Evolutionary conservation across 1,284 basidiomycete genomes (phyloP), one percentile per base, ranked within the genome.

Genomic region (Irpex sp.): DNA sequence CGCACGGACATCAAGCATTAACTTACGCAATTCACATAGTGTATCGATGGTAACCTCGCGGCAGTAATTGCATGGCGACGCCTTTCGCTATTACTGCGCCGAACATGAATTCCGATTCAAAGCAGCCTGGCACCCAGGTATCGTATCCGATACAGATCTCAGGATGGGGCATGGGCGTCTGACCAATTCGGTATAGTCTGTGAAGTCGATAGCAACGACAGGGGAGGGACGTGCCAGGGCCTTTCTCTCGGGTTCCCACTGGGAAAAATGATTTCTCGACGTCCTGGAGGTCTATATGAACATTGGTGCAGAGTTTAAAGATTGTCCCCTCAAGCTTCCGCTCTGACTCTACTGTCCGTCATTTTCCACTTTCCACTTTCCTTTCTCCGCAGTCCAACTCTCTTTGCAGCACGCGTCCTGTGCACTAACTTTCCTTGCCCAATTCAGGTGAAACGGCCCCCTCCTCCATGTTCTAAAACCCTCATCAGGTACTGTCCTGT

Each of bases 381-480:
- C 51, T 17, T 50, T 63, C 21, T 58, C 61, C 58, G 31, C 59
- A 26, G 50, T 63, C 63, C 63, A 58, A 61, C 55, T 54, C 21
- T 26, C 61, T 37, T 47, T 57, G 19, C 53, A 59, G 62, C 62
- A 58, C 58, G 46, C 59, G 21, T 26, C 21, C 37, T 53, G 63
- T 58, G 55, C 62, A 62, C 59, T 50, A 33, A 63, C 63, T 60
- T 56, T 59, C 60, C 66, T 70, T 69, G 51, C 35, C 15, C 21
- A 26, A 33, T 55, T 53, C 37, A 51, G 53, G 51, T 57, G 33
- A 50, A 55, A 58, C 50, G 35, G 50, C 61, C 35, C 43, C 61
- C n/a, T 36, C 50, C 57, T 60, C 63, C 63, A 72, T 72, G 71
- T 69, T 68, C 67, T 72, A 68, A 71, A 69, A 26, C 21, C 67